Conservation (phyloP, 2,329 filamentous ascomycete genomes). For the Trichoderma simmonsii region DNA sequence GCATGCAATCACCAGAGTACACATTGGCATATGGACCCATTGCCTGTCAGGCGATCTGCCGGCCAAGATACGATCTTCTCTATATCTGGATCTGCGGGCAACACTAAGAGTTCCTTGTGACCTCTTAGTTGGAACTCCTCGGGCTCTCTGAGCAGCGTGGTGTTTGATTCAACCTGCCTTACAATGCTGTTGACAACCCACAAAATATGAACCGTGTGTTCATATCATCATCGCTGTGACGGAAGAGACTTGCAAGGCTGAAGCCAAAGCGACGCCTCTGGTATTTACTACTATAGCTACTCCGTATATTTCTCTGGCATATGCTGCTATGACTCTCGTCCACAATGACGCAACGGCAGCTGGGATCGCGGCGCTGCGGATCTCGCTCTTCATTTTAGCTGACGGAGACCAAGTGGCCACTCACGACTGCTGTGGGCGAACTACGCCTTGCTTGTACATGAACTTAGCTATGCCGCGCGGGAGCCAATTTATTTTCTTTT, state of each 20-base stretch:
- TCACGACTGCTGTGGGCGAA: background rate
- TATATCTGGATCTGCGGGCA: background rate
- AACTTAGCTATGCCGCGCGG: background rate
- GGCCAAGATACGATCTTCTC: constrained; percentile 2
- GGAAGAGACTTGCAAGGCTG: background rate
- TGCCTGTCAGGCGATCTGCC: constrained; percentile 7
- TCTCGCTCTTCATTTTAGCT: constrained; percentile 5
- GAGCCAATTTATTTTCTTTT: background rate
- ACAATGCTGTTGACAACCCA: background rate
- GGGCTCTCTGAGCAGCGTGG: background rate
- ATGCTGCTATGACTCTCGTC: background rate
- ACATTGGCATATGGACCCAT: background rate
- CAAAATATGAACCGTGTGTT: no score
- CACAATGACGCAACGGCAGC: constrained; percentile 3
- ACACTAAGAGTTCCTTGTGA: background rate
- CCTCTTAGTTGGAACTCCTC: background rate
- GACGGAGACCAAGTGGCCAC: constrained; percentile 7
- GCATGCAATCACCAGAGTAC: background rate
- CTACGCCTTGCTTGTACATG: background rate
- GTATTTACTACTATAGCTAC: background rate
- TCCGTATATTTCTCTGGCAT: background rate
- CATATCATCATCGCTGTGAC: background rate
- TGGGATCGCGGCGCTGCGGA: background rate
- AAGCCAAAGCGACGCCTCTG: background rate
- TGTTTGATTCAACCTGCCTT: background rate